These are phyloP conservation scores for Lasiodiplodia hormozganensis DNA, from an alignment of 2,329 filamentous ascomycete genomes.

Conservation along the genomic window DNA sequence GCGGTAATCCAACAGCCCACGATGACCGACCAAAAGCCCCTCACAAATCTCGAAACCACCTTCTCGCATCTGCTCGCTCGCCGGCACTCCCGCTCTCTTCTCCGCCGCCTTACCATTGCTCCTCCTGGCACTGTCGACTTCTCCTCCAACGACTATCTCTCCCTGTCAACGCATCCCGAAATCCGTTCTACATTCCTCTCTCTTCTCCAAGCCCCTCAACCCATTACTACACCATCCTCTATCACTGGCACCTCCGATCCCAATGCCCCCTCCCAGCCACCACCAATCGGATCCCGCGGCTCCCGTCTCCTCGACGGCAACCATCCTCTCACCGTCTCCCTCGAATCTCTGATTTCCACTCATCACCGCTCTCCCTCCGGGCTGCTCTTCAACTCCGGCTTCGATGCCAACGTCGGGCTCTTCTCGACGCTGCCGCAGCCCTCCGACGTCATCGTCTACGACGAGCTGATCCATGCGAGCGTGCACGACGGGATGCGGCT, in stretches of 20 bases:
- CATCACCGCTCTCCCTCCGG: constrained; percentile 67
- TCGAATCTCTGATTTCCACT: constrained; percentile 63
- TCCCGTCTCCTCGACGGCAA: constrained; percentile 72
- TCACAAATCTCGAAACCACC: constrained; percentile 35
- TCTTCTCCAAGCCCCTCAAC: constrained; percentile 46
- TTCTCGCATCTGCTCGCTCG: constrained; percentile 45
- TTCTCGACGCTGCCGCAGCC: constrained; percentile 57
- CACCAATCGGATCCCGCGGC: constrained; percentile 60
- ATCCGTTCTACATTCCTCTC: constrained; percentile 58
- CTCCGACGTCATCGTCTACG: constrained; percentile 67
- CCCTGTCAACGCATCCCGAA: constrained; percentile 56
- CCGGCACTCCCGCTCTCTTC: constrained; percentile 46
- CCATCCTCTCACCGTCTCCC: constrained; percentile 63
- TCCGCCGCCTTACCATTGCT: constrained; percentile 42
- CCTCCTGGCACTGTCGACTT: constrained; percentile 59
- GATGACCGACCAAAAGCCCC: background rate
- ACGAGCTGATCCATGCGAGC: constrained; percentile 79
- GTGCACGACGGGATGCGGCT: constrained; percentile 78
- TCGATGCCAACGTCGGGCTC: constrained; percentile 57
- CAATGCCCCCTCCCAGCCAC: constrained; percentile 57
- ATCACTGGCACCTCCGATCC: constrained; percentile 69
- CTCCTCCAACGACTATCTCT: constrained; percentile 71
- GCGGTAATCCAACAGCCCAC: background rate
- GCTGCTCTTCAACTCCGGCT: constrained; percentile 65
- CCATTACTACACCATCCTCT: constrained; percentile 53